phyloP scores from a whole-genome alignment of 2,329 filamentous ascomycete species.

The Albophoma yamanashiensis region DNA sequence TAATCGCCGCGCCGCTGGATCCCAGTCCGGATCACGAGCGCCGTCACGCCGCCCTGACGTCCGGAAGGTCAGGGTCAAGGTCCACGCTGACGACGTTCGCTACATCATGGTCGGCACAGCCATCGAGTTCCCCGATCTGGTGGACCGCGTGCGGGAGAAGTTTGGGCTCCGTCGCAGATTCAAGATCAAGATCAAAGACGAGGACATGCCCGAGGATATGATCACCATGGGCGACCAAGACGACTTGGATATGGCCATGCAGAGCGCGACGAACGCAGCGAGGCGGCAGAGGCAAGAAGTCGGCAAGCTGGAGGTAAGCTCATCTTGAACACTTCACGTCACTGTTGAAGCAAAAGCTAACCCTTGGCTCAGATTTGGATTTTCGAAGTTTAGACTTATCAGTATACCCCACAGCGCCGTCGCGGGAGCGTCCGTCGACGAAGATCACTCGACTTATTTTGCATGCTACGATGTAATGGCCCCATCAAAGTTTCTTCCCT shows the following conservation, averaged over 20 bases:
- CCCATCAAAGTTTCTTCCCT: neutral
- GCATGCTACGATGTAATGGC: constrained; percentile 10
- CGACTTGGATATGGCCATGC: constrained; percentile 81
- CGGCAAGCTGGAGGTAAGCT: constrained; percentile 88
- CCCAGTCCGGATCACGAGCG: constrained; percentile 39
- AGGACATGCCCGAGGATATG: constrained; percentile 72
- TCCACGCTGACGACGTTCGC: constrained; percentile 81
- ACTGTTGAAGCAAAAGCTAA: constrained; percentile 11
- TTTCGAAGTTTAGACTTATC: constrained; percentile 23
- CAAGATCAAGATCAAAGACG: constrained; percentile 82
- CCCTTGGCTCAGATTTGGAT: constrained; percentile 35
- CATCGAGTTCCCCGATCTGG: constrained; percentile 67
- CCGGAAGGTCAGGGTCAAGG: constrained; percentile 79
- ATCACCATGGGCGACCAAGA: constrained; percentile 97
- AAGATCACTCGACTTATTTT: neutral
- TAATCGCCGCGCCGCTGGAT: constrained; percentile 32
- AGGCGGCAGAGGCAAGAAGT: constrained; percentile 67
- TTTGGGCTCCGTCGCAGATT: constrained; percentile 69
- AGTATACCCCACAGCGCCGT: constrained; percentile 15
- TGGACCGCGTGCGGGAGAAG: constrained; percentile 73
- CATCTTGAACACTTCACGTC: neutral
- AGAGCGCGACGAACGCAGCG: constrained; percentile 55
- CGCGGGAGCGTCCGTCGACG: neutral
- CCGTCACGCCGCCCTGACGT: constrained; percentile 54
- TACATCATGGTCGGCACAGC: constrained; percentile 77